A percentile compares a stretch with the other conserved stretches of the same genome.
Evolutionary conservation across 2,329 filamentous ascomycete species (phyloP).

Genomic region (Aspergillus fumigatus): DNA sequence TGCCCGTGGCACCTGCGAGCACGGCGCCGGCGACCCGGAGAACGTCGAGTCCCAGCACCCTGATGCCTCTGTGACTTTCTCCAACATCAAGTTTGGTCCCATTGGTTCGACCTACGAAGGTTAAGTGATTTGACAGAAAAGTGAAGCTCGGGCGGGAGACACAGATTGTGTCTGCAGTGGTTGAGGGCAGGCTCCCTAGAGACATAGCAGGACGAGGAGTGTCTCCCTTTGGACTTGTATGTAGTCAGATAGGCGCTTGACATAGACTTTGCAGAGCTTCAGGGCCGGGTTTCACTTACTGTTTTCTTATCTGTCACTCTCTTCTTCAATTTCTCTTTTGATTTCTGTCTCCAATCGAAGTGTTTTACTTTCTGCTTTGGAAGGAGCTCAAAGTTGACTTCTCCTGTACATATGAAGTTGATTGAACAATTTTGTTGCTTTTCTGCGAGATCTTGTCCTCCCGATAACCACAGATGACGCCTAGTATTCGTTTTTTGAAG

Average conservation of each 20-base stretch:
- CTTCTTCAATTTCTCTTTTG: neutral
- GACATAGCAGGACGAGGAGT: neutral
- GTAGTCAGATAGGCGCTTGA: neutral
- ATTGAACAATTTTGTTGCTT: neutral
- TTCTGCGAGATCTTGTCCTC: neutral
- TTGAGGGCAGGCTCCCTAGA: neutral
- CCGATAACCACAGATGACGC: neutral
- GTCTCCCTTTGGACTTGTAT: neutral
- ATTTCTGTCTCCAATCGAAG: neutral
- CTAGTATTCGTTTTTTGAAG: too few relatives aligned
- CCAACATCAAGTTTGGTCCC: conserved; percentile 56
- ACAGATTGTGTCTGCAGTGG: neutral
- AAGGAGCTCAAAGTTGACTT: neutral
- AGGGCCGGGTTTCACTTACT: neutral
- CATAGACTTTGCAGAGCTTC: neutral
- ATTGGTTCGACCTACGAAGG: conserved; percentile 49
- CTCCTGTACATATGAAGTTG: neutral
- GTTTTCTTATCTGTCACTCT: neutral
- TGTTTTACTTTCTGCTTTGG: neutral
- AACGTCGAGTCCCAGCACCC: conserved; percentile 46
- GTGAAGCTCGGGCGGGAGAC: neutral
- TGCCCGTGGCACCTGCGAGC: conserved; percentile 52
- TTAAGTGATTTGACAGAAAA: neutral
- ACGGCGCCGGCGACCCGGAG: conserved; percentile 48
- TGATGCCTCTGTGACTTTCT: conserved; percentile 51